Base-by-base conservation (phyloP, 441 rosid genomes). In the Manihot esculenta region DNA sequence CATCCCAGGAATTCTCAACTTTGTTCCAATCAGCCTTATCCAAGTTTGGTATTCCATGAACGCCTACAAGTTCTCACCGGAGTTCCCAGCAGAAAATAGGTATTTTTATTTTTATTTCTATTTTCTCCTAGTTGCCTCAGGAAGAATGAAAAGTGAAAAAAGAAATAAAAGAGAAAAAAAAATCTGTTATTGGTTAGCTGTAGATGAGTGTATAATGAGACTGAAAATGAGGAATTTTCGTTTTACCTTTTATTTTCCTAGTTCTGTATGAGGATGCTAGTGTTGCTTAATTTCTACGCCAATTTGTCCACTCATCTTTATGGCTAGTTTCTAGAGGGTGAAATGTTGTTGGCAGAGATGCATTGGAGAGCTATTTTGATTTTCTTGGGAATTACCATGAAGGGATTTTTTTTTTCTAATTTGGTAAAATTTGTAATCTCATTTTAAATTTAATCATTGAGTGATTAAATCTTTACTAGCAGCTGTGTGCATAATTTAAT, bases 21-120 rank as follows among this genome's bases (percentile, higher is more conserved):
- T 64, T 86, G 69, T 91, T 88, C 83, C 85, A 76, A 71, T 77
- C 90, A 66, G 90, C 90, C 62, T 81, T 94, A 84, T 87, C 97
- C 80, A 81, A 82, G 72, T 92, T 85, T 56, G 89, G 92, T 54
- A 58, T 30, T 69, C 68, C 76, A 49, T 87, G 81, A 90, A 21
- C 49, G 24, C 23, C 35, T 44, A 12, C 12, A 30, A 17, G 49
- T 64, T 38, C 11, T 56, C 47, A 0, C 64, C 21, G 18, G 14
- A 51, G 13, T 4, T 58, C 49, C 47, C 30, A 10, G 33, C n/a
- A 42, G 27, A 10, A 18, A 30, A 30, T 50, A 55, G 59, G n/a
- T 69, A 1, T 10, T 53, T 15, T 63, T 45, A 33, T 33, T 33
- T 33, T 33, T 33, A 33, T 3, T 33, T 33, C 24, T 14, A 21